phyloP scores from a whole-genome alignment of 352 stramenopile genomes.

The Globisporangium polare region DNA sequence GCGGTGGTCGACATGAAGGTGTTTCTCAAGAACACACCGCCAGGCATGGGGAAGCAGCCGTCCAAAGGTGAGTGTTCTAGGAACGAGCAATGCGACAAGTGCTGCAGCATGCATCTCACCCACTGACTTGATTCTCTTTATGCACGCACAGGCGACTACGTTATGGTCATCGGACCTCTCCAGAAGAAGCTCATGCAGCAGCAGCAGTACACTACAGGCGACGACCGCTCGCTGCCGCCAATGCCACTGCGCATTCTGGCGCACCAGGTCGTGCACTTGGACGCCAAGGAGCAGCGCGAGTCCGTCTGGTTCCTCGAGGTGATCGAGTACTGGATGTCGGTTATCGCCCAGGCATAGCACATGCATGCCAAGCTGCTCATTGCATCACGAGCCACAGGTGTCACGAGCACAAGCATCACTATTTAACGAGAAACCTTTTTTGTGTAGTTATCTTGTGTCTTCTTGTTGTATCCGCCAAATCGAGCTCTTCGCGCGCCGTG shows the following conservation, averaged over 20 bases:
- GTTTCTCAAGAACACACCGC: slow-evolving; percentile 60
- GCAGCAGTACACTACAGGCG: not conserved
- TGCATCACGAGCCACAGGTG: no score
- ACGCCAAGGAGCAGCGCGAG: slow-evolving; percentile 53
- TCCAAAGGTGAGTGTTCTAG: no score
- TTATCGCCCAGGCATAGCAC: slow-evolving; percentile 20
- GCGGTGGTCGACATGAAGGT: slow-evolving; percentile 53
- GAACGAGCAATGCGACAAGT: no score
- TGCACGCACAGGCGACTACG: slow-evolving; percentile 40
- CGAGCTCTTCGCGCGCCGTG: not conserved
- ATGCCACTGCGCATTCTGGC: slow-evolving; percentile 30
- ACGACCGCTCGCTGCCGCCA: slow-evolving; percentile 4
- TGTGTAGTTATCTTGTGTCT: not conserved
- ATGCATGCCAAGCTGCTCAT: not conserved
- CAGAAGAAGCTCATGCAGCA: slow-evolving; percentile 29
- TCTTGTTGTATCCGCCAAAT: not conserved
- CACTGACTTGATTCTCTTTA: not conserved
- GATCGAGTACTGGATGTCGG: slow-evolving; percentile 62
- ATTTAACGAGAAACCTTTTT: slow-evolving; percentile 2
- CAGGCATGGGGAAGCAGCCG: slow-evolving; percentile 35
- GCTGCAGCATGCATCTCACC: not conserved
- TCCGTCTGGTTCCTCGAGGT: slow-evolving; percentile 71
- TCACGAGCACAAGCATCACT: not conserved
- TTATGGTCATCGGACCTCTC: slow-evolving; percentile 78
- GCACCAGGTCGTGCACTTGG: slow-evolving; percentile 58